These are phyloP conservation scores for Coemansia umbellata DNA, from an alignment of 192 early-diverging fungal genomes.

Conservation along the genomic window DNA sequence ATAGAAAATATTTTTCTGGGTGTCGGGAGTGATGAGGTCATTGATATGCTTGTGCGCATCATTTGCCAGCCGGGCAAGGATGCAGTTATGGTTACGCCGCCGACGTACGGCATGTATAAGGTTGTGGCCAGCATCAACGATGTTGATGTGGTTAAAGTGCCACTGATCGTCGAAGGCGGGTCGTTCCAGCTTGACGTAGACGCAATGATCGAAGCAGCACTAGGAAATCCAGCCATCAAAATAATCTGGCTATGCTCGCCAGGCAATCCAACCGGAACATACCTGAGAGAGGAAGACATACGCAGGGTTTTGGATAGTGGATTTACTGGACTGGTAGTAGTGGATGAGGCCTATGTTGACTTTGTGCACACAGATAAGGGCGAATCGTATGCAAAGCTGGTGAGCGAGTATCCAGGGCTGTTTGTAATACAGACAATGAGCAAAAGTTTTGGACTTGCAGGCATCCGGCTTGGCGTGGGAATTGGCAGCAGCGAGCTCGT, in stretches of 20 bases:
- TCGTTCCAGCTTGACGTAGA: conserved; percentile 46
- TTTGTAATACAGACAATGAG: conserved; percentile 97
- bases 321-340: conserved; percentile 85
- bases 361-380: conserved; percentile 69
- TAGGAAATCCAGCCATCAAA: conserved; percentile 77
- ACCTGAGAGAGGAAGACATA: conserved; percentile 61
- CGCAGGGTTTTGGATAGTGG: conserved; percentile 38
- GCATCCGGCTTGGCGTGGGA: conserved; percentile 87
- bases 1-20: conserved; percentile 85
- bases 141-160: conserved; percentile 82
- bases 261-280: conserved; percentile 96
- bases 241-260: conserved; percentile 95
- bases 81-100: conserved; percentile 90
- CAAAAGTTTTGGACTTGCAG: conserved; percentile 98
- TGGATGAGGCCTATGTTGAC: conserved; percentile 99
- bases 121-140: conserved; percentile 94
- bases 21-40: conserved; percentile 95
- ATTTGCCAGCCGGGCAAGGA: conserved; percentile 88
- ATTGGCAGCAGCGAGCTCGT: conserved; percentile 78
- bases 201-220: conserved; percentile 50
- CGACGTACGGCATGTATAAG: conserved; percentile 99
- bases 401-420: conserved; percentile 83
- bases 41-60: conserved; percentile 86
- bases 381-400: conserved; percentile 74
- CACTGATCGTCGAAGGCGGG: conserved; percentile 68